These are phyloP conservation scores for Backusella westeae DNA, from an alignment of 192 early-diverging fungal species.

Conservation along the genomic window DNA sequence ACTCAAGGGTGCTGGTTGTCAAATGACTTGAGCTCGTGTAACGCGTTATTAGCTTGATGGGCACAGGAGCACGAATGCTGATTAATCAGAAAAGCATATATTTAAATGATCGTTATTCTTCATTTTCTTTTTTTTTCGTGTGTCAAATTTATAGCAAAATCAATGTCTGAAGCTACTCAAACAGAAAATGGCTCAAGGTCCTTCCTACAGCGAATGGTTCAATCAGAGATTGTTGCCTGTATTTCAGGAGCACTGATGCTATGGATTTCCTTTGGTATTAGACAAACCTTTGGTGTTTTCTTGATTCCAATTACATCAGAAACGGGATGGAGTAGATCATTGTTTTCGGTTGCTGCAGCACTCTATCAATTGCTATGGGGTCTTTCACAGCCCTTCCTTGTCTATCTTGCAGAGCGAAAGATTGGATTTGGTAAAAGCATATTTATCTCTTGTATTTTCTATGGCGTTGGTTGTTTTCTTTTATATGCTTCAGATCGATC, in stretches of 20 bases:
- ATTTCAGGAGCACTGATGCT: constrained; percentile 22
- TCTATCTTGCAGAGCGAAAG: constrained; percentile 18
- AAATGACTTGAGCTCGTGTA: neutral
- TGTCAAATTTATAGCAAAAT: neutral
- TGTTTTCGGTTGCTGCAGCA: constrained; percentile 26
- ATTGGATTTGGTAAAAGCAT: constrained; percentile 18
- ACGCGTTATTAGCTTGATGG: neutral
- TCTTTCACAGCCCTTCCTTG: constrained; percentile 22
- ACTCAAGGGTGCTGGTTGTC: neutral
- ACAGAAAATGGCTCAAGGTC: neutral
- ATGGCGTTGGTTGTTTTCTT: constrained; percentile 18
- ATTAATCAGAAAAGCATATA: constrained; percentile 3
- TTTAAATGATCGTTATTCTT: neutral
- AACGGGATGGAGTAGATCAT: constrained; percentile 25
- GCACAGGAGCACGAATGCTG: neutral
- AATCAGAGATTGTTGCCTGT: constrained; percentile 12
- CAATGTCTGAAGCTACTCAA: neutral
- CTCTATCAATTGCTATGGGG: constrained; percentile 29
- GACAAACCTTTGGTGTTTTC: constrained; percentile 32
- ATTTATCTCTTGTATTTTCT: constrained; percentile 8
- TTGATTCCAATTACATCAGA: constrained; percentile 23
- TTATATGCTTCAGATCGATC: neutral
- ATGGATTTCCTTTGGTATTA: constrained; percentile 32
- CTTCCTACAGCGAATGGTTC: neutral
- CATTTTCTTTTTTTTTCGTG: neutral